Evolutionary conservation across 2,329 filamentous ascomycete genomes (phyloP), one percentile per base, ranked within the genome.

Genomic region (Neofusicoccum parvum): DNA sequence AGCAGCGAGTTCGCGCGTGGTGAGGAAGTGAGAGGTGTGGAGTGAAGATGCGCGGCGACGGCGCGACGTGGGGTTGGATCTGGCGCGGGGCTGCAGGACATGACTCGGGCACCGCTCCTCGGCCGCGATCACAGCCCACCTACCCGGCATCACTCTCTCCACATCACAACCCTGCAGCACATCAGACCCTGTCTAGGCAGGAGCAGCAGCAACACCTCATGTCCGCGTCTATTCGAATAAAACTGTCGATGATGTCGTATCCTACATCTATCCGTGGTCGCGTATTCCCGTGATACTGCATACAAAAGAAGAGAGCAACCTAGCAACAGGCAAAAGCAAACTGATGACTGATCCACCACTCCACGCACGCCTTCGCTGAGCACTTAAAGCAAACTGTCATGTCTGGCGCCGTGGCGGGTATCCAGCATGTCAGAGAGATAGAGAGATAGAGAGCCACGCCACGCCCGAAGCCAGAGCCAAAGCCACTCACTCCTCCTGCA

Each of bases 231-330:
- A 48, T 60, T 37, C 23, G 27, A 43, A 48, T 46, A 32, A 23
- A 60, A 23, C 43, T 60, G 27, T 32, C 27, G 43, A 48, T 15
- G 54, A 46, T 60, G 41, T 60, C 56, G n/a, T 60, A 60, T 60
- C 41, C n/a, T 60, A 60, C 56, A 60, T 60, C 56, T 48, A 60
- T 48, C 43, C 56, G 17, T 60, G 56, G 32, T 60, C 56, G 56
- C 43, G 56, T 60, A 37, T 60, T 37, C 43, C 56, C 56, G 56
- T 60, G 41, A 60, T 32, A 48, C 27, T 45, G 20, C 17, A 5
- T 32, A 32, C 20, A 5, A 17, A 46, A 46, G 14, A 59, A 32
- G 23, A 45, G 15, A 32, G 23, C 23, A 11, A 14, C 6, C 23
- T 14, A 50, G 48, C 12, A 50, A 34, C 12, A 3, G 27, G 27